Percentiles rank a stretch among this genome's conserved stretches.
Conservation (phyloP, 2,329 filamentous ascomycete genomes). For the Talaromyces islandicus region DNA sequence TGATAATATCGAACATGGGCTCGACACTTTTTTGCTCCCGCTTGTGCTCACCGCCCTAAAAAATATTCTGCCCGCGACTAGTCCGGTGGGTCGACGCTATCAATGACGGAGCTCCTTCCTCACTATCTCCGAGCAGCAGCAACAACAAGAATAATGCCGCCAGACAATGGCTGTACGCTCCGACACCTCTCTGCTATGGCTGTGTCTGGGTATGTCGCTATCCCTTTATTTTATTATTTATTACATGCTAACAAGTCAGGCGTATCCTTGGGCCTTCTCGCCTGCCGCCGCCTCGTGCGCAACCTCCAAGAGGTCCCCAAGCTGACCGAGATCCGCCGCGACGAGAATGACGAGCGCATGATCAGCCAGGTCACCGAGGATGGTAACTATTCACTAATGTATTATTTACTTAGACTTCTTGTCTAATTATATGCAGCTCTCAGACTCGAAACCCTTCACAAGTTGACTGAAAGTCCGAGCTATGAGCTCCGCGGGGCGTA, state of each 20-base stretch:
- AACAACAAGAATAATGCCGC: neutral
- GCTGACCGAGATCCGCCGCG: conserved; percentile 56
- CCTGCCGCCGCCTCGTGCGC: conserved; percentile 52
- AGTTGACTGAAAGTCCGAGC: conserved; percentile 64
- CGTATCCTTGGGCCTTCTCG: conserved; percentile 40
- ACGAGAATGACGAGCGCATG: conserved; percentile 62
- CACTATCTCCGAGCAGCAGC: neutral
- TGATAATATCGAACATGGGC: conserved; percentile 1
- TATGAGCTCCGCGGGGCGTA: conserved; percentile 66
- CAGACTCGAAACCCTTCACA: conserved; percentile 59
- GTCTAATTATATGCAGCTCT: conserved; percentile 39
- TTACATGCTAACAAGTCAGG: conserved; percentile 14
- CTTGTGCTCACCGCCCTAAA: neutral
- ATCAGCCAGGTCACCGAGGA: conserved; percentile 73
- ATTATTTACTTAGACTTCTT: neutral
- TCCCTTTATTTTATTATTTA: neutral
- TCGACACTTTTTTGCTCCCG: neutral
- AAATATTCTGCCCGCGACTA: conserved; percentile 4
- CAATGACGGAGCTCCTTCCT: neutral
- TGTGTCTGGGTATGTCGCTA: conserved; percentile 2
- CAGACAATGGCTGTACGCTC: conserved; percentile 7
- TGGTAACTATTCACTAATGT: conserved; percentile 26
- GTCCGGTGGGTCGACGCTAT: neutral
- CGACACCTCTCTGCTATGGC: conserved; percentile 8
- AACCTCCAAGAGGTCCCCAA: conserved; percentile 36